Conservation (phyloP, 495 filamentous ascomycete genomes). For the Tricharina praecox region DNA sequence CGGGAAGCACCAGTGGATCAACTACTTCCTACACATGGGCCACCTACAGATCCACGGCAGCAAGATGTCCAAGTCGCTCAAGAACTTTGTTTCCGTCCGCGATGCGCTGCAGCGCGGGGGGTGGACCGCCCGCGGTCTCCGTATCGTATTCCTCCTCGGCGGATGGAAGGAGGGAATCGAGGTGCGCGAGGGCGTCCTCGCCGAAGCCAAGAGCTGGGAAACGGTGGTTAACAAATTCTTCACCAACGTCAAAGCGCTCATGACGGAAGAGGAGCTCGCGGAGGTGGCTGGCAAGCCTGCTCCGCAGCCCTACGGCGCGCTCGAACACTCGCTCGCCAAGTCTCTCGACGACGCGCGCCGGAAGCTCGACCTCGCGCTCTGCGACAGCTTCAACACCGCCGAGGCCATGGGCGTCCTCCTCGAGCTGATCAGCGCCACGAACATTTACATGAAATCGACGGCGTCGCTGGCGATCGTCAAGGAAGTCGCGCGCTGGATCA, state of each 20-base stretch:
- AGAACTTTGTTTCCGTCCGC: constrained; percentile 94
- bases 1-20: constrained; percentile 59
- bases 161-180: constrained; percentile 84
- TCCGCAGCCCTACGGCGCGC: constrained; percentile 8
- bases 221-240: constrained; percentile 81
- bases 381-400: constrained; percentile 81
- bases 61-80: constrained; percentile 90
- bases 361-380: constrained; percentile 48
- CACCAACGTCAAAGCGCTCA: constrained; percentile 50
- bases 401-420: constrained; percentile 56
- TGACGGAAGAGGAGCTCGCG: constrained; percentile 30
- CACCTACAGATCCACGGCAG: constrained; percentile 76
- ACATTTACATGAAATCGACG: constrained; percentile 44
- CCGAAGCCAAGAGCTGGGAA: constrained; percentile 61
- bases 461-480: constrained; percentile 34
- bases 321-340: constrained; percentile 10
- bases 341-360: constrained; percentile 45
- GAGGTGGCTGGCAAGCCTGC: constrained; percentile 33
- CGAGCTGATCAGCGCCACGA: constrained; percentile 55
- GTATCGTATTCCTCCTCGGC: constrained; percentile 76
- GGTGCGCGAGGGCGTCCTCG: constrained; percentile 66
- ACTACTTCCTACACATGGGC: constrained; percentile 94
- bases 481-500: constrained; percentile 60
- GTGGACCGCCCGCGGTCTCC: constrained; percentile 64
- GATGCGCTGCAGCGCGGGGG: constrained; percentile 58